phyloP scores from a whole-genome alignment of 495 filamentous ascomycete species.

The Penicillium bovifimosum region DNA sequence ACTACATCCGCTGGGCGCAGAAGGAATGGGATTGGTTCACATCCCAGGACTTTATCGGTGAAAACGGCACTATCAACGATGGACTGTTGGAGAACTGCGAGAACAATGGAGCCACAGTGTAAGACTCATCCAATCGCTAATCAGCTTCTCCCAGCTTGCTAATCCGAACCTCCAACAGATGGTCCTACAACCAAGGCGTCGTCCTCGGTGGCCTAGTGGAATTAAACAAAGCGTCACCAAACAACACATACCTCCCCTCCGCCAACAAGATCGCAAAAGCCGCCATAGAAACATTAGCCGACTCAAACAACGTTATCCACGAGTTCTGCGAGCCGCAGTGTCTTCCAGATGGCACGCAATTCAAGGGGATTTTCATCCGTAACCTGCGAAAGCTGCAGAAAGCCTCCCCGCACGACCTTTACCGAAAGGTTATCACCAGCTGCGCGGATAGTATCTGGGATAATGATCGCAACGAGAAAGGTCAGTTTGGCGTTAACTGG shows the following conservation, averaged over 20 bases:
- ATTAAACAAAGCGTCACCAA: constrained; percentile 50
- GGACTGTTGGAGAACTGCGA: constrained; percentile 57
- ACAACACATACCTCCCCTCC: constrained; percentile 45
- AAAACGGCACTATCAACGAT: constrained; percentile 64
- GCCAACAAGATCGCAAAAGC: constrained; percentile 63
- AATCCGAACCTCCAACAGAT: constrained; percentile 24
- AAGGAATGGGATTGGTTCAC: constrained; percentile 66
- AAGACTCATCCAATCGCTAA: background rate
- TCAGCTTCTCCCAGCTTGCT: background rate
- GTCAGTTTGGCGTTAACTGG: constrained; percentile 54
- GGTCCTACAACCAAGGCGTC: constrained; percentile 80
- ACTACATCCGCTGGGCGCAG: constrained; percentile 53
- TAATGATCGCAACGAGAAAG: constrained; percentile 45
- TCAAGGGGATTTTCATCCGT: constrained; percentile 76
- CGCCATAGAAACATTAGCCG: constrained; percentile 50
- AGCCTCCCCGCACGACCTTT: constrained; percentile 45
- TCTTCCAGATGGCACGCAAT: constrained; percentile 58
- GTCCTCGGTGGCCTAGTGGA: constrained; percentile 69
- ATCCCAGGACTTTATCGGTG: constrained; percentile 58
- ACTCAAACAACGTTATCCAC: constrained; percentile 51
- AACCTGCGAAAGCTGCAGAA: constrained; percentile 57
- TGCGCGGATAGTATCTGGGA: constrained; percentile 66
- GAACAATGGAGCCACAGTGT: constrained; percentile 56
- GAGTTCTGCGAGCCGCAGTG: constrained; percentile 62
- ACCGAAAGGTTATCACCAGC: constrained; percentile 49